Conservation (phyloP, 306 rosid species). For the Hippophae rhamnoides region DNA sequence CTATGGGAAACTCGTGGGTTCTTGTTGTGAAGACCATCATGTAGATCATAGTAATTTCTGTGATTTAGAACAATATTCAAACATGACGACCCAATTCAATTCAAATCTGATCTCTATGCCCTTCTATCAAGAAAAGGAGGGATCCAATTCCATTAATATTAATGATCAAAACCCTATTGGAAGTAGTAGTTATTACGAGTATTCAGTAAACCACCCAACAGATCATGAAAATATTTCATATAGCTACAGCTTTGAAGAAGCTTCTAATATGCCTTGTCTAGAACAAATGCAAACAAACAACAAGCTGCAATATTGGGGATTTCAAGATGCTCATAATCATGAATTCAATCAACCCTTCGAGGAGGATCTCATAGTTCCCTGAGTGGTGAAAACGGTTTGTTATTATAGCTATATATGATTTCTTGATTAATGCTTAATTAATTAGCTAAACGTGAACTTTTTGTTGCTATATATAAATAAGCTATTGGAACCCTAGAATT, state of each 20-base stretch:
- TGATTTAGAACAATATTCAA: constrained; percentile 44
- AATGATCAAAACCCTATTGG: constrained; percentile 40
- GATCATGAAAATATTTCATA: constrained; percentile 44
- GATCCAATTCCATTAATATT: constrained; percentile 28
- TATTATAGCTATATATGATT: background rate
- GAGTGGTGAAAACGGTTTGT: constrained; percentile 8
- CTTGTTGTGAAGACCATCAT: constrained; percentile 37
- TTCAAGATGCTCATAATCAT: constrained; percentile 28
- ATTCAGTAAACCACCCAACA: constrained; percentile 27
- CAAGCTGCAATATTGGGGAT: constrained; percentile 44
- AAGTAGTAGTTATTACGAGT: constrained; percentile 21
- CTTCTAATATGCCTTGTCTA: constrained; percentile 47
- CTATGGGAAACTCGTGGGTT: constrained; percentile 23
- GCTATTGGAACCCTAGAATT: constrained; percentile 42
- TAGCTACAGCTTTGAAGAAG: constrained; percentile 53
- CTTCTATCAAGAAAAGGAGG: constrained; percentile 22
- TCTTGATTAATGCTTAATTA: too few species aligned
- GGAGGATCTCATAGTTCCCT: background rate
- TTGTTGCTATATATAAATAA: constrained; percentile 30
- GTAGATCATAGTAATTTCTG: background rate
- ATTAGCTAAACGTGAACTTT: constrained; percentile 31
- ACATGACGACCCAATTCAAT: constrained; percentile 22
- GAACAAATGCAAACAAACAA: constrained; percentile 35
- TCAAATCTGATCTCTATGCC: constrained; percentile 28
- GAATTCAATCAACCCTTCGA: constrained; percentile 40